These are phyloP conservation scores for Lophiotrema nucula DNA, from an alignment of 495 filamentous ascomycete genomes.

Conservation along the genomic window DNA sequence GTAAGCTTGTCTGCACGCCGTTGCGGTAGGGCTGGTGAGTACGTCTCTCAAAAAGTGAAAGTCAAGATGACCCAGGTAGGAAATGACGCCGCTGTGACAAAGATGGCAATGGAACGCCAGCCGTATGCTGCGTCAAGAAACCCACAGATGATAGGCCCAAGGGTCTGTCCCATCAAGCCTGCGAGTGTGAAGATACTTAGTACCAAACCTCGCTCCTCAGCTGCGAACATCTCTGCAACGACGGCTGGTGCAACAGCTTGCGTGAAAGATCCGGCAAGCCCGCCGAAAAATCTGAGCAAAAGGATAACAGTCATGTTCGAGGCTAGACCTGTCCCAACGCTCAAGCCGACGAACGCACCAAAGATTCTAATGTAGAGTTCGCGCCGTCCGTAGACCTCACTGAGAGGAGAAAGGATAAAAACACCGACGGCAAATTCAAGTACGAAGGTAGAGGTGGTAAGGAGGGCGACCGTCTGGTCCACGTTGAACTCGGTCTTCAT, in stretches of 20 bases:
- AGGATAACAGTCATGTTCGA: slow-evolving; percentile 51
- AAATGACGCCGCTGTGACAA: slow-evolving; percentile 9
- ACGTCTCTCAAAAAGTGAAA: slow-evolving; percentile 40
- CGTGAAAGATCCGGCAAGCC: slow-evolving; percentile 50
- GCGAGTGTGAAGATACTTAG: slow-evolving; percentile 52
- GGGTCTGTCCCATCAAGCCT: slow-evolving; percentile 51
- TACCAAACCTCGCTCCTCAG: slow-evolving; percentile 48
- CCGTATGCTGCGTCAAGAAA: slow-evolving; percentile 54
- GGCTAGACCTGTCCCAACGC: slow-evolving; percentile 51
- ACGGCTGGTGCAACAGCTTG: slow-evolving; percentile 56
- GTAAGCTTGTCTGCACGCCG: slow-evolving; percentile 32
- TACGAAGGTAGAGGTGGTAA: slow-evolving; percentile 44
- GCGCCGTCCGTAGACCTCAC: slow-evolving; percentile 63
- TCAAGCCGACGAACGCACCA: slow-evolving; percentile 53
- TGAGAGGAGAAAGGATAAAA: slow-evolving; percentile 59
- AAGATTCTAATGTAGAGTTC: slow-evolving; percentile 54
- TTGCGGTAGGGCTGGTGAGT: slow-evolving; percentile 36
- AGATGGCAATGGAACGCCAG: slow-evolving; percentile 57
- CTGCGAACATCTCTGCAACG: slow-evolving; percentile 52
- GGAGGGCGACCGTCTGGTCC: slow-evolving; percentile 28
- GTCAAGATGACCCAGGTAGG: slow-evolving; percentile 10
- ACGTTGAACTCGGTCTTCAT: slow-evolving; percentile 37
- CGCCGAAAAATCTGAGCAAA: slow-evolving; percentile 58
- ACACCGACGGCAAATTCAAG: slow-evolving; percentile 59
- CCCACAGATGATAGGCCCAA: slow-evolving; percentile 59